Evolutionary conservation across 2,329 filamentous ascomycete genomes (phyloP).

Genomic region (Pseudocercospora vitis): DNA sequence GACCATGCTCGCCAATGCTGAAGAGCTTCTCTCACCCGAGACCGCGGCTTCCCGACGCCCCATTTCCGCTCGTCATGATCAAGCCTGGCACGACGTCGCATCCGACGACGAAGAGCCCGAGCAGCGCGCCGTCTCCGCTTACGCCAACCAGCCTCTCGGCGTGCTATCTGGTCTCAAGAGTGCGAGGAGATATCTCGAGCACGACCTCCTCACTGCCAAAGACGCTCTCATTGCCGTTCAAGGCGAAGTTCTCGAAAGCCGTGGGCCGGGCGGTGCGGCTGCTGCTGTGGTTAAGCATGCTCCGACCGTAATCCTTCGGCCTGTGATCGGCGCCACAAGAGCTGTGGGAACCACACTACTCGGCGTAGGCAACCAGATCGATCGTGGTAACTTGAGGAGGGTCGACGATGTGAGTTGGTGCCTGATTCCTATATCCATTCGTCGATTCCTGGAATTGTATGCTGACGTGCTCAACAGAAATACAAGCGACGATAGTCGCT

Average conservation of each 20-base stretch:
- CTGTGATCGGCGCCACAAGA: conserved; percentile 85
- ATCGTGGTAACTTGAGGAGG: conserved; percentile 75
- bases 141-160: conserved; percentile 89
- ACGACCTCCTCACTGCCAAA: conserved; percentile 80
- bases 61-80: conserved; percentile 21
- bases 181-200: conserved; percentile 77
- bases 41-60: conserved; percentile 24
- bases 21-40: conserved; percentile 65
- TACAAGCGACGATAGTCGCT: conserved; percentile 34
- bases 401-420: conserved; percentile 91
- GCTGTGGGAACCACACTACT: conserved; percentile 85
- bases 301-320: conserved; percentile 89
- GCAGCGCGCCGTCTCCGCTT: conserved; percentile 78
- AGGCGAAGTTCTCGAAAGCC: conserved; percentile 83
- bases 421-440: too few species aligned
- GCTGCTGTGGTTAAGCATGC: conserved; percentile 75
- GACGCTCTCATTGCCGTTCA: conserved; percentile 96
- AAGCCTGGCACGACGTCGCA: conserved; percentile 56
- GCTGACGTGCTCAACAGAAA: conserved; percentile 34
- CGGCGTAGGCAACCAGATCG: conserved; percentile 88
- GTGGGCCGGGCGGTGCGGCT: conserved; percentile 76
- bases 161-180: conserved; percentile 82
- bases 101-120: conserved; percentile 65
- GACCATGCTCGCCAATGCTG: conserved; percentile 84
- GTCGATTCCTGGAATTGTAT: conserved; percentile 2